Percentiles rank a stretch among this genome's conserved stretches.
Evolutionary conservation across 31 red algal species (phyloP).

Genomic region (Bonnemaisonia californica): DNA sequence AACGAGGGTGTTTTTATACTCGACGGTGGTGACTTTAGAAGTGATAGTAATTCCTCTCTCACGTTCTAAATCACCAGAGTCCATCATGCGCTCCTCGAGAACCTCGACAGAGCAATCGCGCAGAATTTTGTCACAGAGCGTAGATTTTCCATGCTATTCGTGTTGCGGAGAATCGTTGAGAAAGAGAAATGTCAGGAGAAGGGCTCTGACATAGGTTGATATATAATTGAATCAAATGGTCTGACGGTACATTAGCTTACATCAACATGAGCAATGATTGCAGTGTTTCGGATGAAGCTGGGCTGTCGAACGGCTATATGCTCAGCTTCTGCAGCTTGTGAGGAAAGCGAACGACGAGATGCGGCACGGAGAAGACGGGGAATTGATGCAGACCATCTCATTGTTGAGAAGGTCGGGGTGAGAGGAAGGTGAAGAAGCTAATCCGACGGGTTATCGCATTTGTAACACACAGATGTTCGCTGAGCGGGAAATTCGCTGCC

Average conservation of each 20-base stretch:
- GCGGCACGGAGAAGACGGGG: neutral
- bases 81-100: slow-evolving; percentile 81
- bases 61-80: slow-evolving; percentile 82
- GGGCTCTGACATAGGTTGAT: neutral
- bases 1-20: slow-evolving; percentile 60
- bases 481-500: no score
- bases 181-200: neutral
- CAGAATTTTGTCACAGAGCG: slow-evolving; percentile 82
- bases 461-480: no score
- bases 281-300: slow-evolving; percentile 64
- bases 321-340: slow-evolving; percentile 7
- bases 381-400: neutral
- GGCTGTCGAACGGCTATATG: slow-evolving; percentile 29
- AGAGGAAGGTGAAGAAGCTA: no score
- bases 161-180: neutral
- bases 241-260: slow-evolving; percentile 4
- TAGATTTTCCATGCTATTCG: slow-evolving; percentile 87
- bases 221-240: neutral
- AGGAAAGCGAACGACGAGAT: neutral
- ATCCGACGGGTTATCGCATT: no score
- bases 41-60: slow-evolving; percentile 94
- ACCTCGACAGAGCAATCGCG: slow-evolving; percentile 70
- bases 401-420: neutral
- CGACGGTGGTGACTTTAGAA: slow-evolving; percentile 79
- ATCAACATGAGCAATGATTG: slow-evolving; percentile 88